A percentile compares a stretch with the other conserved stretches of the same genome.
These are phyloP conservation scores for Yamadazyma phyllophila DNA, from an alignment of 805 yeast genomes.

Conservation along the genomic window DNA sequence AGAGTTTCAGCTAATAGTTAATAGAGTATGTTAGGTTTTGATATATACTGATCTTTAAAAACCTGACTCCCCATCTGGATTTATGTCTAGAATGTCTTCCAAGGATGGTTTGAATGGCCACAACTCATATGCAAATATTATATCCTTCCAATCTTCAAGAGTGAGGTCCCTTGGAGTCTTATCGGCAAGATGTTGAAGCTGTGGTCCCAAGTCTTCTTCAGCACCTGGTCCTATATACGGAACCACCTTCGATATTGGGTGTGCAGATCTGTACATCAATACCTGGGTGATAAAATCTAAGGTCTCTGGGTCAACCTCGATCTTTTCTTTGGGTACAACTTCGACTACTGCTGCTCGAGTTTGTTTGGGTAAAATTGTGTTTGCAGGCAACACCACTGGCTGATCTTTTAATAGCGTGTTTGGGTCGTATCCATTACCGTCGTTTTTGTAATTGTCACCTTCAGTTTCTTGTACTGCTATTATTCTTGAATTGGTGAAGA, in stretches of 20 bases:
- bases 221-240: conserved; percentile 82
- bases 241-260: conserved; percentile 43
- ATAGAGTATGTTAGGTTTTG: background rate
- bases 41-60: background rate
- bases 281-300: conserved; percentile 68
- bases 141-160: conserved; percentile 49
- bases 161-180: conserved; percentile 50
- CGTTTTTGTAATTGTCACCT: conserved; percentile 19
- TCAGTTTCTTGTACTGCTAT: conserved; percentile 45
- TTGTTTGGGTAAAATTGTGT: conserved; percentile 27
- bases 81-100: conserved; percentile 18
- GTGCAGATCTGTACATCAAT: conserved; percentile 45
- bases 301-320: conserved; percentile 43
- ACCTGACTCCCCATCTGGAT: conserved; percentile 7
- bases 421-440: conserved; percentile 37
- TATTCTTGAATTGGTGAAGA: conserved; percentile 57
- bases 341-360: conserved; percentile 55
- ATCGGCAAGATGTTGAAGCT: conserved; percentile 30
- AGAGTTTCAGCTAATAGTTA: conserved; percentile 5
- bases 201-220: conserved; percentile 43
- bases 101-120: conserved; percentile 86
- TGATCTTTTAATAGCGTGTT: conserved; percentile 34
- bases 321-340: conserved; percentile 40
- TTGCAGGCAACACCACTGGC: conserved; percentile 30
- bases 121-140: conserved; percentile 51